Base-by-base conservation (phyloP, 768 basidiomycete genomes). In the Amanita muscaria region DNA sequence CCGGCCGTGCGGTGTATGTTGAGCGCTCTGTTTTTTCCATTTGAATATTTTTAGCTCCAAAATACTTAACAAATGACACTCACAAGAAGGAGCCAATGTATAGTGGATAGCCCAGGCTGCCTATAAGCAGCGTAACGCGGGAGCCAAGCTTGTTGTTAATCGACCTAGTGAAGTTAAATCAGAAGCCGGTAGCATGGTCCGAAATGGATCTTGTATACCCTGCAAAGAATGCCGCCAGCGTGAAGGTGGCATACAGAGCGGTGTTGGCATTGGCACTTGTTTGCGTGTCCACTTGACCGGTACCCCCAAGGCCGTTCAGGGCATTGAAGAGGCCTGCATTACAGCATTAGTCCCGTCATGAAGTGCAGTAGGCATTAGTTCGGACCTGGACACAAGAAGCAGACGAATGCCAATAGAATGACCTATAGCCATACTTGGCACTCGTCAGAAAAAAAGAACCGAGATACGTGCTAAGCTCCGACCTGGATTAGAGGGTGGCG, bases 281-380 rank as follows among this genome's bases (percentile, higher is more conserved):
- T 3, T 65, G 68, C 9, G 76, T 56, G 53, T 84, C 78, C 31
- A 86, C 58, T 62, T 83, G 81, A 4, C 88, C 88, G 36, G 83
- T 86, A 34, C 72, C 87, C 3, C 89, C 88, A 34, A 91, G 70
- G 27, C 88, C 85, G 44, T 77, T 83, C 55, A 88, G 65, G 0
- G 86, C 79, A 55, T 88, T 90, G 64, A 85, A 88, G 45, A 88
- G 72, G 46, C 87, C 86, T 59, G n/a, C n/a, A n/a, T n/a, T n/a
- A n/a, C n/a, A n/a, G n/a, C n/a, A n/a, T n/a, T n/a, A n/a, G n/a
- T n/a, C n/a, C n/a, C n/a, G n/a, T n/a, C n/a, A n/a, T n/a, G n/a
- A 64, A 64, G n/a, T 22, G n/a, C 24, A 15, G 25, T 47, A 14
- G 45, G 36, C n/a, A 42, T 32, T 19, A 29, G 12, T 21, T 16